Base-by-base conservation (phyloP, 495 filamentous ascomycete genomes). In the Penicillium roqueforti region DNA sequence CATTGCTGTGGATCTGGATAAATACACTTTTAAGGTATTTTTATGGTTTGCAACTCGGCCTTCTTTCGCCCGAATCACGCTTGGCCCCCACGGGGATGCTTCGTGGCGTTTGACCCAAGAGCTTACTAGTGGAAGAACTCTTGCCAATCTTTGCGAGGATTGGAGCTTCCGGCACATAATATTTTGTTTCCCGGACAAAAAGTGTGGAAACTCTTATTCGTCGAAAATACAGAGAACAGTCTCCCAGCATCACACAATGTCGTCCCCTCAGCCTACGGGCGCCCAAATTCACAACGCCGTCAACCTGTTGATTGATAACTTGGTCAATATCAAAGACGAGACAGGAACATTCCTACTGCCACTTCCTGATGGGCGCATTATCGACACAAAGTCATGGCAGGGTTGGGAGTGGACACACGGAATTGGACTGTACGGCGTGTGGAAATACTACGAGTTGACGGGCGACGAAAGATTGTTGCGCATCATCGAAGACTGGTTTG, bases 401-500 rank as follows among this genome's bases (percentile, higher is more conserved):
- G 83, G 82, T 56, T 90, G 86, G 86, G 87, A 90, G 74, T 90
- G 87, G 87, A 90, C 87, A 4, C 87, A 90, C 66, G 86, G 87
- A 6, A 81, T 89, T 53, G 86, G 87, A 0, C 77, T 90, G 5
- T 88, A 88, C 63, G 85, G 87, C n/a, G 77, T 90, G 42, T 90
- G 82, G 81, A 81, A 87, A 48, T 88, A 89, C 75, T 83, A 88
- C 72, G 77, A 80, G 41, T 62, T 89, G 31, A 87, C 83, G 0
- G 80, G 77, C 19, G 77, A 82, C 41, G 51, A 61, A 0, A 63
- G 64, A 4, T 67, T 78, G 14, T 72, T 87, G 1, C 58, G 68
- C 20, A 79, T 84, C 49, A 87, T 89, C 55, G 79, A 84, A 51
- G 76, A 79, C 37, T 90, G 87, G 87, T 89, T 88, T 68, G 66